A percentile compares a stretch with the other conserved stretches of the same genome.
phyloP scores from a whole-genome alignment of 768 basidiomycete genomes.

The Auriscalpium vulgare region DNA sequence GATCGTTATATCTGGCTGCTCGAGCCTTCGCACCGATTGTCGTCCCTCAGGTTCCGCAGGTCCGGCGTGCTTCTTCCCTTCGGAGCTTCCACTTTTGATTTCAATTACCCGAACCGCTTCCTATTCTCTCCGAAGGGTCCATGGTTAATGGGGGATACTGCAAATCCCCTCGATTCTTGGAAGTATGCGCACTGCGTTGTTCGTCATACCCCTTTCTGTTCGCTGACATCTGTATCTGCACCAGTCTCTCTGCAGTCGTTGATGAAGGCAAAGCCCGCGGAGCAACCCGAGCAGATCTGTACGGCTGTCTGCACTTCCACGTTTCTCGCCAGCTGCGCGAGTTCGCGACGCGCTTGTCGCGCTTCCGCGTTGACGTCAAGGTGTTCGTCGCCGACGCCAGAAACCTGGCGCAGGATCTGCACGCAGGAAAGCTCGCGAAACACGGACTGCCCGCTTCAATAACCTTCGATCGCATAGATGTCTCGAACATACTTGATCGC shows the following conservation, averaged over 20 bases:
- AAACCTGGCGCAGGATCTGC: conserved; percentile 29
- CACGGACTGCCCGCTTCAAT: conserved; percentile 9
- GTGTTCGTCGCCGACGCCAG: conserved; percentile 31
- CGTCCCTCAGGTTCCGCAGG: conserved; percentile 30
- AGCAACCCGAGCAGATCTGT: conserved; percentile 34
- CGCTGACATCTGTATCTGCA: neutral
- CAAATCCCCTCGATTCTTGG: conserved; percentile 44
- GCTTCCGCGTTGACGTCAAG: conserved; percentile 26
- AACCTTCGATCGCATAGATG: conserved; percentile 39
- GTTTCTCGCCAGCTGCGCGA: conserved; percentile 31
- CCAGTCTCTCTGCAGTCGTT: conserved; percentile 33
- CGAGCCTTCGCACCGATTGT: conserved; percentile 37
- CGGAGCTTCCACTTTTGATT: conserved; percentile 33
- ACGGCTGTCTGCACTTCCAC: conserved; percentile 43
- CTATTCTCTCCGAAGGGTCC: conserved; percentile 37
- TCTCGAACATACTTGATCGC: conserved; percentile 39
- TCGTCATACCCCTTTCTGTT: neutral
- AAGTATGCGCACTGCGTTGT: conserved; percentile 23
- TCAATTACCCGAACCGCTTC: conserved; percentile 34
- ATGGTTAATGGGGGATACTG: conserved; percentile 34
- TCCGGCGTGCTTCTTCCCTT: conserved; percentile 43
- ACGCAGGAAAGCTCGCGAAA: neutral
- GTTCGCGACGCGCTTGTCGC: conserved; percentile 29
- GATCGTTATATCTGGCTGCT: conserved; percentile 34
- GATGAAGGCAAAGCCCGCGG: conserved; percentile 31